Base-by-base conservation (phyloP, 108 stramenopile species). In the Fistulifera pelliculosa region DNA sequence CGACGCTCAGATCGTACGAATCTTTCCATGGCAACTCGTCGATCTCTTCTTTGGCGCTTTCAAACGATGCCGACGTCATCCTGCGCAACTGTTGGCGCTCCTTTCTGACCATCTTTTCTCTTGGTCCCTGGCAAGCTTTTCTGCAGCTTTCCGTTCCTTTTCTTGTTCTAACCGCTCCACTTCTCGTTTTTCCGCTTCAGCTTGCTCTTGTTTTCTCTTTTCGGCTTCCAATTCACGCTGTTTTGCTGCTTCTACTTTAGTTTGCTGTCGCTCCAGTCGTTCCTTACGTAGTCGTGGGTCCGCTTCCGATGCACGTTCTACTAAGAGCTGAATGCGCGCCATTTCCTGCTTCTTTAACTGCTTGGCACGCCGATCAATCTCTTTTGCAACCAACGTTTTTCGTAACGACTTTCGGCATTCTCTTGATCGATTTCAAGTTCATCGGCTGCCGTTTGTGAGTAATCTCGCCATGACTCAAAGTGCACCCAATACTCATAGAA, bases 401-500 rank as follows among this genome's bases (percentile, higher is more conserved):
- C 97, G 54, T 94, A 92, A 2, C 99, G 77, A 48, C 64, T 76
- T 39, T 85, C 87, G 16, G 96, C 99, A 47, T 79, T 78, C 22
- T 98, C 96, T 38, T 72, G 48, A 26, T 77, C 63, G 5, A 71
- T 65, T 60, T 96, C 75, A 11, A 79, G 48, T 25, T 85, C 80
- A 23, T 77, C 75, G 27, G 74, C 41, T 14, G 91, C 91, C 38
- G 86, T 71, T 7, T 87, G 49, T 0, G 87, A 80, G 63, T 96
- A 97, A 58, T 99, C 99, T 38, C 99, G 65, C 97, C 97, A 98
- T 14, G 80, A 82, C 38, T 94, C 87, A 53, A 99, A 99, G 31
- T 85, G 77, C 5, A 77, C 75, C 99, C 99, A 99, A 66, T 94
- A 98, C 7, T 85, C 87, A 64, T 99, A 99, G 67, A 98, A 99